Evolutionary conservation across 768 basidiomycete genomes (phyloP), one percentile per base, ranked within the genome.

Genomic region (Dacryopinax primogenitus): DNA sequence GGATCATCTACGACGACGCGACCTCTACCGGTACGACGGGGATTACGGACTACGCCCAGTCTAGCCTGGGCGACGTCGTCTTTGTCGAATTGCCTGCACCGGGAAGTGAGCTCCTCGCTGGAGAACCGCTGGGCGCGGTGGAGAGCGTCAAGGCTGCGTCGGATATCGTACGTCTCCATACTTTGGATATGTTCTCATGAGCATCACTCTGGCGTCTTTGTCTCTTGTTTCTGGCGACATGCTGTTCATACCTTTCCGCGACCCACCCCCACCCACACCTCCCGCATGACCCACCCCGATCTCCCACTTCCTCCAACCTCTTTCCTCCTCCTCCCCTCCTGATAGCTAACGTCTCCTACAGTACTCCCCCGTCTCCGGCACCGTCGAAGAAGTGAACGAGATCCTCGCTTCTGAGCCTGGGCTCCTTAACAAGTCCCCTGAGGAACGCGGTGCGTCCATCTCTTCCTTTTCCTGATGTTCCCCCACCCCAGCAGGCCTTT

Each of bases 101-200:
- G 9, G 92, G 88, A 3, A 78, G 81, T 0, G 73, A 82, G 66
- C 78, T 97, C 64, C 72, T 72, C 33, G 32, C 18, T 65, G 3
- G 67, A 93, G 93, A 88, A 51, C 77, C 85, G 68, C 88, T 95
- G 73, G 93, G 93, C 62, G 90, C 90, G 6, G 92, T 97, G 11
- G 93, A 96, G 76, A 95, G 92, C 67, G 93, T 96, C 65, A 97
- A 97, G 74, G 93, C 93, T 32, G 92, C 92, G 37, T 94, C 93
- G 1, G 93, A 97, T 73, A 93, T 97, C 72, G 90, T 90, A 76
- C 66, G 68, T 66, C 6, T 32, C 30, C 45, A 7, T 26, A n/a
- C n/a, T n/a, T 39, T 39, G n/a, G 11, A 11, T 11, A 39, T n/a
- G 37, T 39, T 11, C 37, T 39, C 37, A 39, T 39, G 37, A 39